phyloP scores from a whole-genome alignment of 352 stramenopile species.

The Globisporangium camurandrum region DNA sequence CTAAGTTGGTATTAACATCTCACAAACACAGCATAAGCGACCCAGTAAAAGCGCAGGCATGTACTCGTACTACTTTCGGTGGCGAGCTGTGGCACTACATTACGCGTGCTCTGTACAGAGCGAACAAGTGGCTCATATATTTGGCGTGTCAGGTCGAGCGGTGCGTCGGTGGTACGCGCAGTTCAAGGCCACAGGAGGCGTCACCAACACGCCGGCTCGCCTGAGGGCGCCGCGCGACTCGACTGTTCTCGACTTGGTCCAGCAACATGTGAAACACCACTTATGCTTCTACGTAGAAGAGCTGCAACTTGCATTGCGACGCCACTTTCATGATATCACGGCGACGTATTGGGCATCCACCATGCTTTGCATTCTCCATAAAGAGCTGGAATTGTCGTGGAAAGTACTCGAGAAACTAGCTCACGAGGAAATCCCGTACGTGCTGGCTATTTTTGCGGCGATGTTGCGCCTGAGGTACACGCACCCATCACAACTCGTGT shows the following conservation, averaged over 20 bases:
- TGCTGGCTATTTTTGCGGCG: background rate
- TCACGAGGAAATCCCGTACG: background rate
- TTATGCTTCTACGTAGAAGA: background rate
- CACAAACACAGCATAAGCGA: too few species aligned
- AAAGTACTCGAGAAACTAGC: background rate
- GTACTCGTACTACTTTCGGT: constrained; percentile 7
- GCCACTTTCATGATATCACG: background rate
- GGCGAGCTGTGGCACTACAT: constrained; percentile 12
- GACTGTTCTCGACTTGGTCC: background rate
- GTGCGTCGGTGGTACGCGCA: constrained; percentile 10
- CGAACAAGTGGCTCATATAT: constrained; percentile 5
- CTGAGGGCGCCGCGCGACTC: background rate
- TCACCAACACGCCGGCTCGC: background rate
- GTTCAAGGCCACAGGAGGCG: background rate
- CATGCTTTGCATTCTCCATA: background rate
- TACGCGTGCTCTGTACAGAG: constrained; percentile 14
- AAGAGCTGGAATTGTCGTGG: background rate
- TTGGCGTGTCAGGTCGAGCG: constrained; percentile 6
- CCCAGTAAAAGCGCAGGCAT: too few species aligned
- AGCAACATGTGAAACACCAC: background rate
- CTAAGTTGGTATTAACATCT: too few species aligned
- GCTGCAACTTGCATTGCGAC: background rate
- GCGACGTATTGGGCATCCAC: background rate
- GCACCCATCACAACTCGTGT: background rate
- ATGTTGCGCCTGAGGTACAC: background rate